Base-by-base conservation (phyloP, 2,329 filamentous ascomycete species). In the Trichocomaceae sp. region DNA sequence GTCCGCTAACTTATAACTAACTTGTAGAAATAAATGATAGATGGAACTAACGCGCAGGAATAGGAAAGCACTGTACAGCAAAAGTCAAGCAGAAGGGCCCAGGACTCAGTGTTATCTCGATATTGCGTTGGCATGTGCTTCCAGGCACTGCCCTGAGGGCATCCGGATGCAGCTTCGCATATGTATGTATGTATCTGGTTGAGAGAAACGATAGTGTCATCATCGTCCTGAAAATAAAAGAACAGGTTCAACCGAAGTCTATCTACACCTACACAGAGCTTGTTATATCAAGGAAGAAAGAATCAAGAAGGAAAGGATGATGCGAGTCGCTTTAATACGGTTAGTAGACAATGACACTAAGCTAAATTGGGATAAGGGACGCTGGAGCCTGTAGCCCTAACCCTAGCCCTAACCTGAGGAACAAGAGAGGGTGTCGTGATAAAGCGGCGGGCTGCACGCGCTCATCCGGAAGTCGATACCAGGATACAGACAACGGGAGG, bases 81-180 rank as follows among this genome's bases (percentile, higher is more conserved):
- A 45, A 46, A 46, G 44, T 46, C 44, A 46, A 29, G 7, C 44
- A 50, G 33, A 50, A 23, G 33, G n/a, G 22, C 19, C 33, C 23
- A 50, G 48, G 48, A 31, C 48, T 50, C 48, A 29, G 48, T 29
- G 23, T 41, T 35, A 26, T 50, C 33, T 50, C 48, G 37, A 50
- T 39, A 26, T 29, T 39, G n/a, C 48, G 31, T 29, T 50, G 15
- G 35, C 48, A 50, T 50, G 48, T 50, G 48, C 48, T 50, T 50
- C 48, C 48, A 50, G 48, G 33, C 48, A 50, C 19, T 50, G 35
- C 48, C 35, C n/a, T 31, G 37, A 50, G 23, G 33, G 48, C 48
- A 50, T 41, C 33, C 48, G 35, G 35, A 50, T 50, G 37, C 48
- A 50, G 48, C 35, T 50, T 50, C 48, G 37, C 20, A 50, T 26